Evolutionary conservation across 2,329 filamentous ascomycete species (phyloP).

Genomic region (Penicillium hordei): DNA sequence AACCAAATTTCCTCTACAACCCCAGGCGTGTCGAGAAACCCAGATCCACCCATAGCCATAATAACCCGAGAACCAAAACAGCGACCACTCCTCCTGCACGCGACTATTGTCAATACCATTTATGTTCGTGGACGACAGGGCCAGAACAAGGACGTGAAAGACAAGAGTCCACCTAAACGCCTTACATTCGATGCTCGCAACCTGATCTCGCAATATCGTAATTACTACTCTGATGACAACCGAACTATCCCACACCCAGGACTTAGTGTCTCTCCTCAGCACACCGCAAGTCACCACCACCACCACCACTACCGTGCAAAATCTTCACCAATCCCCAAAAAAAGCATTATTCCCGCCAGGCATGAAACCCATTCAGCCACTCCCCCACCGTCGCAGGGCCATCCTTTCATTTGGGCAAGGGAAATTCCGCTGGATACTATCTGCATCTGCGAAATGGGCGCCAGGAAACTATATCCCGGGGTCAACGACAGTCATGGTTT

Average conservation of each 20-base stretch:
- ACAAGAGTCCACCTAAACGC: constrained; percentile 19
- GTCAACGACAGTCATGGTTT: constrained; percentile 35
- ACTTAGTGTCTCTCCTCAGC: not conserved
- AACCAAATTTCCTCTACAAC: not conserved
- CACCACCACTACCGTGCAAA: not conserved
- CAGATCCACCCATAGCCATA: constrained; percentile 12
- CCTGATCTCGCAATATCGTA: constrained; percentile 33
- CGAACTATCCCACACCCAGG: constrained; percentile 19
- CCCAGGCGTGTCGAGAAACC: not conserved
- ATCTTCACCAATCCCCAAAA: not conserved
- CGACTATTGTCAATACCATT: constrained; percentile 81
- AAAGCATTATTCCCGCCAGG: not conserved
- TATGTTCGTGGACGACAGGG: constrained; percentile 53
- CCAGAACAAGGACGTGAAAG: constrained; percentile 8
- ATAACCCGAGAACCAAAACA: constrained; percentile 20
- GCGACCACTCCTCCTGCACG: constrained; percentile 71
- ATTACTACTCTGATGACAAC: constrained; percentile 36
- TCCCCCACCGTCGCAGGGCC: not conserved
- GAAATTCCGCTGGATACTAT: constrained; percentile 67
- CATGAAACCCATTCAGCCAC: not conserved
- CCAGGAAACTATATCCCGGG: constrained; percentile 60
- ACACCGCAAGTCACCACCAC: not conserved
- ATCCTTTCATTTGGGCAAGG: constrained; percentile 67
- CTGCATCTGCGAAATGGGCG: constrained; percentile 85
- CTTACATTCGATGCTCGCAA: constrained; percentile 51